These are phyloP conservation scores for Serendipita sp. DNA, from an alignment of 768 basidiomycete species.

Conservation along the genomic window DNA sequence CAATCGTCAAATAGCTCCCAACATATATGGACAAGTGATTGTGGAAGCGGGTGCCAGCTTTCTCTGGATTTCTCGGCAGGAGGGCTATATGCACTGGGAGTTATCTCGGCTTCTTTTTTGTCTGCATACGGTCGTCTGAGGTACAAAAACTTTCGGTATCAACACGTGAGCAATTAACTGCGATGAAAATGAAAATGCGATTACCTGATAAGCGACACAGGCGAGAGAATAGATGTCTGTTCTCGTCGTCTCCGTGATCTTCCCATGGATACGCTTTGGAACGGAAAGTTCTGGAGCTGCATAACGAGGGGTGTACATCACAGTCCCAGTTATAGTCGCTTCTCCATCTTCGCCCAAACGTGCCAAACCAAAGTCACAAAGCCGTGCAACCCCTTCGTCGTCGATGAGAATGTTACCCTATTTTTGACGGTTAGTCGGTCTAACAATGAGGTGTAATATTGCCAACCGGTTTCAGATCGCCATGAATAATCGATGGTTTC, in stretches of 20 bases:
- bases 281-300: background rate
- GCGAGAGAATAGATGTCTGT: background rate
- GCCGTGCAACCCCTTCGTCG: background rate
- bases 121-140: background rate
- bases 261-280: background rate
- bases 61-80: background rate
- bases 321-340: background rate
- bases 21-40: background rate
- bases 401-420: background rate
- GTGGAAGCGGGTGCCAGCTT: no score
- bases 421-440: background rate
- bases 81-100: background rate
- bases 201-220: background rate
- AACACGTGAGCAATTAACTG: background rate
- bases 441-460: background rate
- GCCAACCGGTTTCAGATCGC: background rate
- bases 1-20: background rate
- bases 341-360: background rate
- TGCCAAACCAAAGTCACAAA: background rate
- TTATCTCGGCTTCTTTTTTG: background rate
- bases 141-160: background rate
- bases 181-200: background rate
- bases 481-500: background rate
- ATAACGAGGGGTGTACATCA: background rate
- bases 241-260: background rate